These are phyloP conservation scores for Exophiala spinifera DNA, from an alignment of 2,329 filamentous ascomycete species.

Conservation along the genomic window DNA sequence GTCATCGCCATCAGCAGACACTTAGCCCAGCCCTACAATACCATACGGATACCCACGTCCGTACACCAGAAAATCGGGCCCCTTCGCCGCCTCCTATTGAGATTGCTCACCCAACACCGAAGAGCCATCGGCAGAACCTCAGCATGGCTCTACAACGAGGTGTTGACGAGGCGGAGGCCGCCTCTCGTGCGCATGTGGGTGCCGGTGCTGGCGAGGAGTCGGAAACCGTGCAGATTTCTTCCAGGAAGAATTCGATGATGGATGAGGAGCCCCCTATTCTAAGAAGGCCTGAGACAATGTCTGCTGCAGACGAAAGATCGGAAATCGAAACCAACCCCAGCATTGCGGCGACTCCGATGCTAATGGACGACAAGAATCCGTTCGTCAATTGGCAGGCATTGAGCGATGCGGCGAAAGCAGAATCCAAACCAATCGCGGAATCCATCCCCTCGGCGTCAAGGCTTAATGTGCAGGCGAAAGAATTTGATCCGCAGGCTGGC, in stretches of 20 bases:
- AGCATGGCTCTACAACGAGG: slow-evolving; percentile 78
- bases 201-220: slow-evolving; percentile 26
- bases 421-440: slow-evolving; percentile 29
- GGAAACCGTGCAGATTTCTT: slow-evolving; percentile 26
- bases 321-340: slow-evolving; percentile 72
- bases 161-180: slow-evolving; percentile 74
- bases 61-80: slow-evolving; percentile 17
- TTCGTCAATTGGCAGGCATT: slow-evolving; percentile 25
- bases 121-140: slow-evolving; percentile 66
- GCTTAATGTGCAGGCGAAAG: slow-evolving; percentile 83
- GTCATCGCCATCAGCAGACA: slow-evolving; percentile 48
- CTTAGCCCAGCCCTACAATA: slow-evolving; percentile 18
- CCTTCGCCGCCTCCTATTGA: slow-evolving; percentile 40
- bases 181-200: slow-evolving; percentile 34
- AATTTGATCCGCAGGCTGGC: slow-evolving; percentile 62
- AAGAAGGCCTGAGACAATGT: slow-evolving; percentile 27
- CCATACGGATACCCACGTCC: slow-evolving; percentile 14
- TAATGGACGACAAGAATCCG: slow-evolving; percentile 35
- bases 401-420: slow-evolving; percentile 24
- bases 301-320: slow-evolving; percentile 24
- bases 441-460: slow-evolving; percentile 63
- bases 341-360: slow-evolving; percentile 64
- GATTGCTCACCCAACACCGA: slow-evolving; percentile 60
- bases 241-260: slow-evolving; percentile 26
- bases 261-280: slow-evolving; percentile 43